Base-by-base conservation (phyloP, 805 yeast species). In the Wickerhamiella slavikovae region DNA sequence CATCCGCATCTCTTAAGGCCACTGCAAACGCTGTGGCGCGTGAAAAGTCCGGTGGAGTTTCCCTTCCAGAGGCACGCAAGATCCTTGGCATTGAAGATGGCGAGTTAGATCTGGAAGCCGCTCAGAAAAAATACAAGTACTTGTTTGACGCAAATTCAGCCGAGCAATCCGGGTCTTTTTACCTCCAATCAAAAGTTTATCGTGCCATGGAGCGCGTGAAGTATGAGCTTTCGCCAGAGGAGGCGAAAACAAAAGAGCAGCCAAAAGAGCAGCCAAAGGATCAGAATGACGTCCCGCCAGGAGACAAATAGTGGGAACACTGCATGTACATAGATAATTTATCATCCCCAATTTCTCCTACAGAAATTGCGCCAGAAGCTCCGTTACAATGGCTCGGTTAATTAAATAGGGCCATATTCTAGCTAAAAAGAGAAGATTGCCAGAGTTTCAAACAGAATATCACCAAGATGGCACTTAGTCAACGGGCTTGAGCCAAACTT, bases 81-180 rank as follows among this genome's bases (percentile, higher is more conserved):
- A 85, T 89, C 43, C 59, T 89, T 41, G 89, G 83, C 43, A 58
- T 89, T 32, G 89, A 78, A 34, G 58, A 58, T 25, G 53, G 55
- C 30, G 60, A 62, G 28, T 51, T 62, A 30, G 55, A 62, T 26
- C 62, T 59, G 21, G 60, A 74, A 34, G 52, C 56, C 19, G 39
- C 68, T 31, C 76, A 71, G 29, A 68, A 68, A 40, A 75, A 76
- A 48, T 89, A 74, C 56, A 68, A 73, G 35, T 79, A 79, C 42
- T 55, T 89, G 40, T 89, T 83, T 42, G 78, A 77, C 28, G 77
- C 80, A 32, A 89, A 89, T 57, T 68, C 89, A 17, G 80, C 79
- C 51, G 95, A 83, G 36, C 80, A 82, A 52, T 93, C 93, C n/a
- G 93, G 93, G 25, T 76, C 93, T 24, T 85, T 89, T 48, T 89